Evolutionary conservation across 2,329 filamentous ascomycete species (phyloP).

Genomic region (Chaetoscypha palmicola): DNA sequence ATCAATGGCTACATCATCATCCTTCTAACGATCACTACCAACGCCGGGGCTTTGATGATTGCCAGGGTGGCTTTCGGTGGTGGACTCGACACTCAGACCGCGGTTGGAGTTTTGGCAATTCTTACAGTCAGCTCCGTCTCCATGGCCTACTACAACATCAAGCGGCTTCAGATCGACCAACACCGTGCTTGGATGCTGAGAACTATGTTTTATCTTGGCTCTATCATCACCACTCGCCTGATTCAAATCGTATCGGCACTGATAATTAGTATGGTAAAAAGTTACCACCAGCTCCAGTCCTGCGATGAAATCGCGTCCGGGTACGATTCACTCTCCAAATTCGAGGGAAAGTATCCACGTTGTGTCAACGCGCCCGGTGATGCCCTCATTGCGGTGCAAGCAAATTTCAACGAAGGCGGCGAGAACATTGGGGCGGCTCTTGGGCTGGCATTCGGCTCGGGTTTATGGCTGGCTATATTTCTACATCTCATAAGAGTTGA

Average conservation of each 20-base stretch:
- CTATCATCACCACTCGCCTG: constrained; percentile 46
- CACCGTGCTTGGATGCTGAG: constrained; percentile 59
- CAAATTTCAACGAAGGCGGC: background rate
- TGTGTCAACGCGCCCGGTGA: background rate
- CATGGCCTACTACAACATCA: constrained; percentile 50
- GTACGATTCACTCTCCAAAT: constrained; percentile 18
- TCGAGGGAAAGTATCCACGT: background rate
- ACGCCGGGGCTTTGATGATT: constrained; percentile 47
- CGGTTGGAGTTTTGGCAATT: constrained; percentile 38
- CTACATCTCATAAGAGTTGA: constrained; percentile 45
- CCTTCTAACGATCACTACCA: constrained; percentile 39
- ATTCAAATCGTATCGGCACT: constrained; percentile 38
- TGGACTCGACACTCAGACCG: constrained; percentile 41
- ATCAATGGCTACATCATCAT: constrained; percentile 52
- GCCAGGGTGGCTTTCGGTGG: constrained; percentile 47
- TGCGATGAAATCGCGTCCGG: constrained; percentile 45
- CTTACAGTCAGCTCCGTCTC: constrained; percentile 37
- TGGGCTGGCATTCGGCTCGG: constrained; percentile 42
- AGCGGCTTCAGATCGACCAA: constrained; percentile 53
- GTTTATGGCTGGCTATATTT: constrained; percentile 44
- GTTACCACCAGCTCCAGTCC: constrained; percentile 33
- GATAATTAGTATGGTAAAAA: constrained; percentile 33
- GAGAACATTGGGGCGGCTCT: constrained; percentile 2
- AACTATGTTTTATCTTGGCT: constrained; percentile 43
- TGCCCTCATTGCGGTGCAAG: background rate